Evolutionary conservation across 73 alveolate genomes (phyloP).

Genomic region (Blepharisma stoltei): DNA sequence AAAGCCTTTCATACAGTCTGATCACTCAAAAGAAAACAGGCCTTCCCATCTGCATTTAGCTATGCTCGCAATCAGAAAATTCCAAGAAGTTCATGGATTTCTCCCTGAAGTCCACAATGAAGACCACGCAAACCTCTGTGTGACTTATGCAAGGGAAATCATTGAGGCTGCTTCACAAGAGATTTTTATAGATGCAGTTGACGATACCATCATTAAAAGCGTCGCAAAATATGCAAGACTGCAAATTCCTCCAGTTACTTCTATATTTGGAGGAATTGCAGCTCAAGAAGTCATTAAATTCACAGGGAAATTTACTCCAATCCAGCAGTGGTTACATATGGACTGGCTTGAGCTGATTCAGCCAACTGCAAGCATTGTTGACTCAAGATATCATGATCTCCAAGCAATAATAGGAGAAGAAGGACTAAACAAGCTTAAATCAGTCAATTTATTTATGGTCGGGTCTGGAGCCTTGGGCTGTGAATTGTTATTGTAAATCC

Average conservation of each 20-base stretch:
- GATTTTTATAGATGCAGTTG: conserved; percentile 49
- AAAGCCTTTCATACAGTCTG: conserved; percentile 33
- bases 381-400: conserved; percentile 93
- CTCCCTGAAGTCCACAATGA: conserved; percentile 57
- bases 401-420: conserved; percentile 91
- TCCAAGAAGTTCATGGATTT: conserved; percentile 44
- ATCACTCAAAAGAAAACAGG: conserved; percentile 45
- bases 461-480: conserved; percentile 99
- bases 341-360: conserved; percentile 71
- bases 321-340: conserved; percentile 92
- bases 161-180: conserved; percentile 53
- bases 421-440: conserved; percentile 51
- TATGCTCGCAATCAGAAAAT: conserved; percentile 48
- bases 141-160: conserved; percentile 40
- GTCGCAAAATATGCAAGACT: conserved; percentile 77
- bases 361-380: conserved; percentile 97
- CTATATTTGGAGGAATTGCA: conserved; percentile 59
- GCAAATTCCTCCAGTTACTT: conserved; percentile 59
- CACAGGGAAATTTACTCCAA: conserved; percentile 83
- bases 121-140: conserved; percentile 47
- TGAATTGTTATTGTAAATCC: conserved; percentile 86
- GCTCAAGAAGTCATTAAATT: conserved; percentile 57
- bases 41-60: conserved; percentile 56
- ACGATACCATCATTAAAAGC: conserved; percentile 74
- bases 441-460: conserved; percentile 49